Base-by-base conservation (phyloP, 129 eudicot genomes). In the Saposhnikovia divaricata region DNA sequence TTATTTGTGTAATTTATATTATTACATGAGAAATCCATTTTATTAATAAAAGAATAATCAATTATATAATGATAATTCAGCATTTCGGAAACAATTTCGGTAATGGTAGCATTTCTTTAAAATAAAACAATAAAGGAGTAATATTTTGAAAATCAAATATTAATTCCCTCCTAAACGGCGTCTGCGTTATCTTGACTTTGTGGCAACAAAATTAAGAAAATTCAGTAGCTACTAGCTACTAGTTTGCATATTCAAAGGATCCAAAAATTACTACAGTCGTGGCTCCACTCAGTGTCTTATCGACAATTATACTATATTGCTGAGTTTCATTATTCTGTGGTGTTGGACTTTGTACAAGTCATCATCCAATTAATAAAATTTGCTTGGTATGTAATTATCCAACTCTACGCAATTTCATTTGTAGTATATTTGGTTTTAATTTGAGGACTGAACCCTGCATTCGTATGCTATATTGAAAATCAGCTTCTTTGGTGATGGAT, bases 251-350 rank as follows among this genome's bases (percentile, higher is more conserved):
- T 51, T 16, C n/a, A 59, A n/a, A 59, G 31, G 66, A 59, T 7
- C 31, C 31, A n/a, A 9, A 37, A 6, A 4, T 23, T 9, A 72
- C 28, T 0, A 11, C 3, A 21, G 53, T 72, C 76, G 76, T 72
- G 76, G 76, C 76, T 21, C 76, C 53, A 23, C 21, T 8, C 65
- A 27, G 76, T 12, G 25, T 45, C 77, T 42, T 73, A 73, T 19
- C 37, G 77, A 73, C 77, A 73, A 73, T 10, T 12, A 72, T 7
- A 43, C 75, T 16, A 8, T 6, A 38, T n/a, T 38, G 40, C 21
- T 69, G 40, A 27, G 7, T 65, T 27, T 65, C 8, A n/a, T 65
- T 65, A n/a, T 72, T 71, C 16, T 73, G 77, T 72, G 76, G 76
- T 72, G 76, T 42, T 31, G 28, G 46, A 72, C 76, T 72, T 72